These are phyloP conservation scores for Calamus simplicifolius DNA, from an alignment of 176 grass and related monocot species.

Conservation along the genomic window DNA sequence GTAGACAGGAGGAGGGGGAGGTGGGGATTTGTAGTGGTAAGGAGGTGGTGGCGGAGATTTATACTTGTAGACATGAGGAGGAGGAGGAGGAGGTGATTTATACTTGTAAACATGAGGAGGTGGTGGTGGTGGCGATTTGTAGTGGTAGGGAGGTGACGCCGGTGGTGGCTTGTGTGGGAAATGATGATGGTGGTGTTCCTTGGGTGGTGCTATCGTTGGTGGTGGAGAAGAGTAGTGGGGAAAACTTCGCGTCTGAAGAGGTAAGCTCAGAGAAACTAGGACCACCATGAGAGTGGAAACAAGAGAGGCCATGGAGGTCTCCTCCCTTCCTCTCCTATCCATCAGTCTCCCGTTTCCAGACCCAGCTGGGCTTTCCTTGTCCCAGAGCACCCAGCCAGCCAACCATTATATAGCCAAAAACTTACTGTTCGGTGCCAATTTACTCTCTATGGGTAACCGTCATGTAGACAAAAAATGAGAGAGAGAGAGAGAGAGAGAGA, in stretches of 20 bases:
- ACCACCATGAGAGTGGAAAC: slow-evolving; percentile 4
- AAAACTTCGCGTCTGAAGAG: not conserved
- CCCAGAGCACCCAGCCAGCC: no score
- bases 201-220: not conserved
- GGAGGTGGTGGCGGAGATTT: not conserved
- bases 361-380: no score
- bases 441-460: no score
- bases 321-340: not conserved
- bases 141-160: not conserved
- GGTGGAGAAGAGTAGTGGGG: not conserved
- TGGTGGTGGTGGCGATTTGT: not conserved
- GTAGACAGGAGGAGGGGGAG: not conserved
- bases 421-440: no score
- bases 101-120: not conserved
- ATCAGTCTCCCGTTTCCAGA: not conserved
- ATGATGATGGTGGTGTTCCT: slow-evolving; percentile 5
- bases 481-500: no score
- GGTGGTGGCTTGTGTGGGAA: not conserved
- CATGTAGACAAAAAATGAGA: no score
- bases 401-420: no score
- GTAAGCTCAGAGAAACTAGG: not conserved
- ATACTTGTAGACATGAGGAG: not conserved
- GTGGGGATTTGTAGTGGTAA: not conserved
- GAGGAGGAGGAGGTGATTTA: not conserved
- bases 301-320: not conserved